Evolutionary conservation across 768 basidiomycete genomes (phyloP).

Genomic region (Glaciozyma martinii): DNA sequence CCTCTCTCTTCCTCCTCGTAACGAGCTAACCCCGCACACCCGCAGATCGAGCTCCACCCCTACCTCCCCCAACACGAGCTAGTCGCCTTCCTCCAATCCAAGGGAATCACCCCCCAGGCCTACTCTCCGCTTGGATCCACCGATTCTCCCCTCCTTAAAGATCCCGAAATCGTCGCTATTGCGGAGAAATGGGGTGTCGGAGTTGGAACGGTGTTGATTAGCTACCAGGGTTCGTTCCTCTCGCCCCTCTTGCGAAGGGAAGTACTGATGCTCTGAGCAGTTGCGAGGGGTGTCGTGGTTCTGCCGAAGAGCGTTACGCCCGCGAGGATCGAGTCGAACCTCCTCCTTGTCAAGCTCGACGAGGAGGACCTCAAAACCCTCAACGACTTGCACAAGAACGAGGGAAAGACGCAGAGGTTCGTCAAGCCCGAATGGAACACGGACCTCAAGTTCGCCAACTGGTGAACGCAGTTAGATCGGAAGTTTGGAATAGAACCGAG

Average conservation of each 20-base stretch:
- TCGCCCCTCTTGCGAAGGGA: neutral
- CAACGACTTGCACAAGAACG: constrained; percentile 52
- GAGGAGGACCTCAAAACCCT: constrained; percentile 56
- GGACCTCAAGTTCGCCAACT: constrained; percentile 22
- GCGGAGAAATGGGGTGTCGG: constrained; percentile 54
- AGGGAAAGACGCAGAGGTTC: constrained; percentile 51
- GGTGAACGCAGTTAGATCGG: neutral
- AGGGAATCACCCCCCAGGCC: constrained; percentile 58
- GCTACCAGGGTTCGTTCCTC: constrained; percentile 55
- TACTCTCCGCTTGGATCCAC: constrained; percentile 61
- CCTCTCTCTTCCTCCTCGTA: constrained; percentile 43
- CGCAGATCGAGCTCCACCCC: constrained; percentile 53
- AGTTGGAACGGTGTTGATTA: constrained; percentile 61
- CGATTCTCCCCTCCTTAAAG: constrained; percentile 45
- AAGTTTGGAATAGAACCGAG: neutral
- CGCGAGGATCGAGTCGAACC: constrained; percentile 56
- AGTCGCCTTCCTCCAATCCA: constrained; percentile 48
- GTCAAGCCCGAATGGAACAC: constrained; percentile 43
- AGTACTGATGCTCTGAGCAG: constrained; percentile 37
- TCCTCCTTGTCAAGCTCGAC: constrained; percentile 54
- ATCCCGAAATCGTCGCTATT: constrained; percentile 54
- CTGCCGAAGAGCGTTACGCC: constrained; percentile 70
- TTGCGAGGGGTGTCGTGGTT: constrained; percentile 59
- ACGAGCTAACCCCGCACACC: constrained; percentile 16
- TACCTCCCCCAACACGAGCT: constrained; percentile 58